Conservation (phyloP, 495 filamentous ascomycete species). For the Aspergillus bertholletiae region DNA sequence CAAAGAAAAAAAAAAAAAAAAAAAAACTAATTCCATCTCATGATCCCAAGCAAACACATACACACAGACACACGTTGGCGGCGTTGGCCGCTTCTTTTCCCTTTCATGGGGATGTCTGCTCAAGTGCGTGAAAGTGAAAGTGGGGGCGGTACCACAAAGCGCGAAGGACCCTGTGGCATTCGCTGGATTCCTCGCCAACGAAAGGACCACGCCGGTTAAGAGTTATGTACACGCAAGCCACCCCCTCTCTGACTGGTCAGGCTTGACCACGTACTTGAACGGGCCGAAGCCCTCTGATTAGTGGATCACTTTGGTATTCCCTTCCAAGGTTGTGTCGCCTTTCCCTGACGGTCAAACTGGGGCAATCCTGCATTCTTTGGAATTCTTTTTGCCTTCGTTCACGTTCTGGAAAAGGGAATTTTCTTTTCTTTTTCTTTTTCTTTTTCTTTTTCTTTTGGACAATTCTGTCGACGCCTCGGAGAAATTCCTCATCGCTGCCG, state of each 20-base stretch:
- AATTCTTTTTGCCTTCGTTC: constrained; percentile 19
- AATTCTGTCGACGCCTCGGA: not conserved
- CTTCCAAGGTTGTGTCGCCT: constrained; percentile 1
- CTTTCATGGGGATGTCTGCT: not conserved
- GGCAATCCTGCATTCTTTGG: constrained; percentile 9
- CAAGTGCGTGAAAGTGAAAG: not conserved
- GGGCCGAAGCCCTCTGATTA: constrained; percentile 16
- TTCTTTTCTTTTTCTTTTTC: constrained; percentile 3
- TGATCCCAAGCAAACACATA: not conserved
- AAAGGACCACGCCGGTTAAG: not conserved
- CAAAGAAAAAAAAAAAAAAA: constrained; percentile 4
- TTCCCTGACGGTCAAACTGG: not conserved
- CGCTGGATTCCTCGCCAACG: not conserved
- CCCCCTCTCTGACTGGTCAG: constrained; percentile 10
- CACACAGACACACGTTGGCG: constrained; percentile 2
- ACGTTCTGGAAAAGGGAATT: constrained; percentile 14
- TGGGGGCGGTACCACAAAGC: constrained; percentile 2
- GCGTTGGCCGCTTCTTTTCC: not conserved
- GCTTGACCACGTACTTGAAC: constrained; percentile 3
- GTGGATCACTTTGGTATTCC: constrained; percentile 1
- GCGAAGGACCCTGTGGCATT: not conserved
- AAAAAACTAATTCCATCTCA: not conserved
- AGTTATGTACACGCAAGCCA: constrained; percentile 13
- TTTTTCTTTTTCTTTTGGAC: not conserved
- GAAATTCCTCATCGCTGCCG: not conserved